Evolutionary conservation across 441 rosid genomes (phyloP), one percentile per base, ranked within the genome.

Genomic region (Bocquillonia castaneifolia): DNA sequence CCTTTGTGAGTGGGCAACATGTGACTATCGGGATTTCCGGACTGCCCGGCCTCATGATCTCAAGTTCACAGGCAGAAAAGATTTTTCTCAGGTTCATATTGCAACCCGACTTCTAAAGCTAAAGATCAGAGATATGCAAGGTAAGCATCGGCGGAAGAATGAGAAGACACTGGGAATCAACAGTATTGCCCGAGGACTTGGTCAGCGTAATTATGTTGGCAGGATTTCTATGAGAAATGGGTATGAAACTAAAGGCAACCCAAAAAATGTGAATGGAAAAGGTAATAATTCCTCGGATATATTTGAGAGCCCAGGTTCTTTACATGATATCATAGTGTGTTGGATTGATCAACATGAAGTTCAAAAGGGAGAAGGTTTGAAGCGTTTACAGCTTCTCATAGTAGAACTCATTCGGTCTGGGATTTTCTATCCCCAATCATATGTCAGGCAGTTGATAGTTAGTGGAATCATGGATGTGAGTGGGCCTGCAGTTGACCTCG

Each of bases 341-440:
- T 96, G 98, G 98, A 91, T 96, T 45, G 99, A 96, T 83, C 99
- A 93, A 77, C 98, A 96, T 70, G 98, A 91, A 76, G 85, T 82
- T 59, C 86, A 82, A 63, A 87, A 75, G 71, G 88, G 92, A 67
- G 89, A 86, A 73, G 96, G 97, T 70, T 73, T 80, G 72, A 89
- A 89, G 79, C 84, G 88, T 60, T 77, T 93, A 80, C 98, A 87
- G 78, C 85, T 90, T 57, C 85, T 96, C 42, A 67, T 90, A 12
- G 83, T 84, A 70, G 99, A 96, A 76, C 97, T 96, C 64, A 72
- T 88, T 66, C 88, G 81, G 5, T 82, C 87, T 78, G 98, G 99
- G 62, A 85, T 96, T 59, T 93, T 96, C 74, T 81, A 81, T 62
- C 99, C 99, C 50, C 90, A 83, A 64, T 93, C 96, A 77, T 96